These are phyloP conservation scores for Fragaria nilgerrensis DNA, from an alignment of 306 rosid genomes.

Conservation along the genomic window DNA sequence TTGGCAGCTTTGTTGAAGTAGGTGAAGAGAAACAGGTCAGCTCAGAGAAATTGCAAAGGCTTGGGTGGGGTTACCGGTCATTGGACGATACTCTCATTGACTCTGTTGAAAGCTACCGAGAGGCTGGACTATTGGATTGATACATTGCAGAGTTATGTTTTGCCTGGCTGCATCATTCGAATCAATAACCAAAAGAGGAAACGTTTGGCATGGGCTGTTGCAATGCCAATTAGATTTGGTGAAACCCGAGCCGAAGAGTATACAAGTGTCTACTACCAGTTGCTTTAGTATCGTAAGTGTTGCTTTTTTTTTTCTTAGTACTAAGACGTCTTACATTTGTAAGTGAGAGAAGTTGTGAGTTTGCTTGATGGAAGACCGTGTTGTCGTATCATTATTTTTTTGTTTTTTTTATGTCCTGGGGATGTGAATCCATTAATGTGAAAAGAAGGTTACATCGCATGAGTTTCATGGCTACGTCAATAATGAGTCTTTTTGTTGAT, in stretches of 20 bases:
- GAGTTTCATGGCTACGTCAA: too few species aligned
- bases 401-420: too few species aligned
- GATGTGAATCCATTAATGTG: too few species aligned
- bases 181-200: not conserved
- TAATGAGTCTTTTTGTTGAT: too few species aligned
- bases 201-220: not conserved
- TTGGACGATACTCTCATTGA: slow-evolving; percentile 58
- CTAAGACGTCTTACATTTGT: too few species aligned
- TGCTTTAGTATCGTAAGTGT: too few species aligned
- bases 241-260: not conserved
- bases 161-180: not conserved
- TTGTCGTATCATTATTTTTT: too few species aligned
- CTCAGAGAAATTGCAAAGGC: slow-evolving; percentile 48
- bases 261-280: too few species aligned
- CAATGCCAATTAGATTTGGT: not conserved
- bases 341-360: too few species aligned
- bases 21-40: slow-evolving; percentile 14
- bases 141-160: not conserved
- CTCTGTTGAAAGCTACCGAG: slow-evolving; percentile 45
- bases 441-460: too few species aligned
- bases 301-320: too few species aligned
- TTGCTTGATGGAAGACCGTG: too few species aligned
- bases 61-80: slow-evolving; percentile 59
- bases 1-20: slow-evolving; percentile 24
- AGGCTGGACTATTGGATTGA: not conserved